Conservation (phyloP, 2,329 filamentous ascomycete species). For the Pestalotiopsis sp. region DNA sequence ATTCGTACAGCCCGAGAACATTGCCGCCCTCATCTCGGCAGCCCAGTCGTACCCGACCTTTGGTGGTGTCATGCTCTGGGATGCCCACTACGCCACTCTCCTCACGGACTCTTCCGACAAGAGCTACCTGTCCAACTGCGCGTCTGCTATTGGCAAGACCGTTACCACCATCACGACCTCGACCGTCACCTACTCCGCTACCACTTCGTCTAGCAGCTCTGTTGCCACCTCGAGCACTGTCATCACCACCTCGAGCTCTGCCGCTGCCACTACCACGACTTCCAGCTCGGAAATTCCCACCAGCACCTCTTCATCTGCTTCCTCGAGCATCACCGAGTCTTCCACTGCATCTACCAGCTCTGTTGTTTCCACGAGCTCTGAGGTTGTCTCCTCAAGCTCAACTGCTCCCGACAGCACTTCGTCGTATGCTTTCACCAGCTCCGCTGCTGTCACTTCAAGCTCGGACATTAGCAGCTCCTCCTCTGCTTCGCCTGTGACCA, state of each 20-base stretch:
- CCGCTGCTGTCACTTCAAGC: background rate
- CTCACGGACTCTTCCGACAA: constrained; percentile 34
- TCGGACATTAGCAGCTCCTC: background rate
- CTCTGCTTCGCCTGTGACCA: background rate
- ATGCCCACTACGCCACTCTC: constrained; percentile 36
- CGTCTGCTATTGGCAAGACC: constrained; percentile 26
- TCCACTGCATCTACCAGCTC: background rate
- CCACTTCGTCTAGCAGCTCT: constrained; percentile 3
- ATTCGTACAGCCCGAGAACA: constrained; percentile 36
- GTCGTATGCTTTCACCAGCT: background rate
- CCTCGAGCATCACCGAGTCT: background rate
- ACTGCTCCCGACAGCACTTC: background rate
- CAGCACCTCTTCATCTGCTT: background rate
- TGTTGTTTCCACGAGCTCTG: background rate
- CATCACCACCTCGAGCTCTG: constrained; percentile 3
- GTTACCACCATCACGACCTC: constrained; percentile 5
- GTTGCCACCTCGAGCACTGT: constrained; percentile 1
- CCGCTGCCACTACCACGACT: background rate
- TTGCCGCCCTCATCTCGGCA: constrained; percentile 41
- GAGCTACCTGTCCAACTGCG: constrained; percentile 40
- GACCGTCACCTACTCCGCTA: constrained; percentile 2
- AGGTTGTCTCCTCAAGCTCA: background rate
- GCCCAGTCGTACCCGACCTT: constrained; percentile 38
- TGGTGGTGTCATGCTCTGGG: constrained; percentile 50
- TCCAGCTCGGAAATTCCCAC: background rate